Conservation (phyloP, 805 yeast genomes). For the Cephaloascus albidus region DNA sequence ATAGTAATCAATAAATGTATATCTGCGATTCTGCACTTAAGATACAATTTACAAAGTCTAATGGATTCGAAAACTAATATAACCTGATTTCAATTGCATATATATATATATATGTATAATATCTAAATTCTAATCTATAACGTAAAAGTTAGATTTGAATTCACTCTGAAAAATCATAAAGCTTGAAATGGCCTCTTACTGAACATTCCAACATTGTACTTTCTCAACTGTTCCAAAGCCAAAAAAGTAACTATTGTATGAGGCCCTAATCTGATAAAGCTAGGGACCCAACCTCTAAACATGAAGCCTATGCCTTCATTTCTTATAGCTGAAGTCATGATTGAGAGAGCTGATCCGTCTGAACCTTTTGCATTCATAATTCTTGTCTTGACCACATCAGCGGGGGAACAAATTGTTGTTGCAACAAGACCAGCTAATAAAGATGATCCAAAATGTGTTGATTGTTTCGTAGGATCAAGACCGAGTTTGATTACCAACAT, state of each 20-base stretch:
- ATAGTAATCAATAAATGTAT: too few relatives aligned
- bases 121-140: too few relatives aligned
- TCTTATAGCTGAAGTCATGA: slow-evolving; percentile 46
- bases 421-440: slow-evolving; percentile 81
- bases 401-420: slow-evolving; percentile 88
- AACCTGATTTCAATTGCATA: too few relatives aligned
- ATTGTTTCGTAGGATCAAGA: slow-evolving; percentile 48
- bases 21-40: too few relatives aligned
- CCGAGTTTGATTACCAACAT: slow-evolving; percentile 39
- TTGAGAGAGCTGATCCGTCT: slow-evolving; percentile 37
- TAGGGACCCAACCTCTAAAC: slow-evolving; percentile 89
- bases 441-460: slow-evolving; percentile 75
- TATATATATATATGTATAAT: too few relatives aligned
- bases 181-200: too few relatives aligned
- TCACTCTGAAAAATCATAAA: too few relatives aligned
- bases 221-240: slow-evolving; percentile 59
- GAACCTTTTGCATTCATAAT: slow-evolving; percentile 61
- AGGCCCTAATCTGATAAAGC: slow-evolving; percentile 81
- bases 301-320: slow-evolving; percentile 70
- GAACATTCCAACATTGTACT: slow-evolving; percentile 30
- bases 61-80: too few relatives aligned
- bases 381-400: slow-evolving; percentile 83
- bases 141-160: too few relatives aligned
- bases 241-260: slow-evolving; percentile 63
- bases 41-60: too few relatives aligned